Percentiles rank a stretch among this genome's conserved stretches.
Evolutionary conservation across 2,329 filamentous ascomycete species (phyloP).

Genomic region (Trichophyton rubrum): DNA sequence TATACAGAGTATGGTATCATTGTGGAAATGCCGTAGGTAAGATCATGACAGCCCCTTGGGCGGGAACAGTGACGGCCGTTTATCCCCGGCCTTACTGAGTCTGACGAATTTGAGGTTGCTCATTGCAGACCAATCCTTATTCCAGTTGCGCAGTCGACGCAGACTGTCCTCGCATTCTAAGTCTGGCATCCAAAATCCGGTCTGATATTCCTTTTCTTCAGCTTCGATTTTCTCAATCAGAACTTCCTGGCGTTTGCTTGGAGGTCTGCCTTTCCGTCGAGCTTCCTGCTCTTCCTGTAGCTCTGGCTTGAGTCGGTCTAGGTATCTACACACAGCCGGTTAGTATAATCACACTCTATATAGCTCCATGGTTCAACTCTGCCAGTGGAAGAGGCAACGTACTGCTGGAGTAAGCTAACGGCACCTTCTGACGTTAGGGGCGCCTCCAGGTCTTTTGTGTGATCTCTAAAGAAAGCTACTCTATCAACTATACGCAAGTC

Average conservation of each 20-base stretch:
- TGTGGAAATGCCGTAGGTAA: neutral
- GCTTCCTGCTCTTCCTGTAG: slow-evolving; percentile 41
- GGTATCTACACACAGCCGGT: slow-evolving; percentile 20
- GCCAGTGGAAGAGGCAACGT: neutral
- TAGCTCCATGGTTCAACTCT: neutral
- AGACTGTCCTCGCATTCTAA: slow-evolving; percentile 55
- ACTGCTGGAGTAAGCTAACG: neutral
- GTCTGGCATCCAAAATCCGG: slow-evolving; percentile 72
- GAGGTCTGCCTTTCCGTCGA: slow-evolving; percentile 65
- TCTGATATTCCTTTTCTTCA: slow-evolving; percentile 67
- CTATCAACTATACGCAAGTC: slow-evolving; percentile 44
- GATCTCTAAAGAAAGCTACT: slow-evolving; percentile 59
- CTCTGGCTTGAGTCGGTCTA: slow-evolving; percentile 26
- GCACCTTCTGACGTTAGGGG: slow-evolving; percentile 15
- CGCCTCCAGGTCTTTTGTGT: slow-evolving; percentile 18
- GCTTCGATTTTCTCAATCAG: slow-evolving; percentile 57
- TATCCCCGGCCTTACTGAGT: slow-evolving; percentile 51
- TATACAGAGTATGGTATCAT: neutral
- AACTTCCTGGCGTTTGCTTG: slow-evolving; percentile 63
- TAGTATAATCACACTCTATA: neutral
- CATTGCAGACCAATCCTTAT: slow-evolving; percentile 71
- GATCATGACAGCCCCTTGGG: slow-evolving; percentile 46
- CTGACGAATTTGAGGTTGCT: slow-evolving; percentile 65
- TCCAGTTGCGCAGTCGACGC: slow-evolving; percentile 58
- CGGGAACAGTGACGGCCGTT: slow-evolving; percentile 64